Base-by-base conservation (phyloP, 164 flowering plant genomes). In the Stephania japonica region DNA sequence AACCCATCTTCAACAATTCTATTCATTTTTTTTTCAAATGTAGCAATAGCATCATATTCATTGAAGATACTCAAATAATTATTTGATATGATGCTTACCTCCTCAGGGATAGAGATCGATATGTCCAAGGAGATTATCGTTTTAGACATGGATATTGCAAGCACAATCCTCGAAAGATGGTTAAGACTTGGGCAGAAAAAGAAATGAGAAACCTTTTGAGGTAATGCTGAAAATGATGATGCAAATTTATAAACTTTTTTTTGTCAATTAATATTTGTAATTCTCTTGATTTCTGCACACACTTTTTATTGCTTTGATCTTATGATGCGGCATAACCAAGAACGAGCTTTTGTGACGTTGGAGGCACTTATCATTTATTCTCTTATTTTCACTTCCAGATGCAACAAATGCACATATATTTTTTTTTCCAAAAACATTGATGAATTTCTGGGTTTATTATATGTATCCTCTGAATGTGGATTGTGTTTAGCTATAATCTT, bases 121-220 rank as follows among this genome's bases (percentile, higher is more conserved):
- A 93, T 84, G 98, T 96, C 13, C 97, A 96, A 84, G 99, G 99
- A 53, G 99, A 96, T 80, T 92, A 84, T 70, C 93, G 99, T 65
- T 96, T 93, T 80, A 87, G 98, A 84, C 80, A 89, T 86, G 98
- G 97, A 67, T 93, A 93, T 75, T 89, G 97, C 82, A 91, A 85
- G 85, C 97, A 90, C 83, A 96, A 96, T 78, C 98, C 99, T 3
- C 81, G 99, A 76, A 96, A 96, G 85, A 96, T 96, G 99, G 98
- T 96, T 9, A 88, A 92, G 81, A 91, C 97, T n/a, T 96, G 99
- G 99, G 99, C 99, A 67, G 99, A 96, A 82, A 96, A 96, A 75
- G 99, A 96, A 86, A 88, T 88, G 93, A 90, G 98, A 80, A 96
- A 96, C 80, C 95, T 96, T 69, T 70, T 86, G 85, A 87, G 99